phyloP scores from a whole-genome alignment of 2,329 filamentous ascomycete species.

The Didymella sp. region DNA sequence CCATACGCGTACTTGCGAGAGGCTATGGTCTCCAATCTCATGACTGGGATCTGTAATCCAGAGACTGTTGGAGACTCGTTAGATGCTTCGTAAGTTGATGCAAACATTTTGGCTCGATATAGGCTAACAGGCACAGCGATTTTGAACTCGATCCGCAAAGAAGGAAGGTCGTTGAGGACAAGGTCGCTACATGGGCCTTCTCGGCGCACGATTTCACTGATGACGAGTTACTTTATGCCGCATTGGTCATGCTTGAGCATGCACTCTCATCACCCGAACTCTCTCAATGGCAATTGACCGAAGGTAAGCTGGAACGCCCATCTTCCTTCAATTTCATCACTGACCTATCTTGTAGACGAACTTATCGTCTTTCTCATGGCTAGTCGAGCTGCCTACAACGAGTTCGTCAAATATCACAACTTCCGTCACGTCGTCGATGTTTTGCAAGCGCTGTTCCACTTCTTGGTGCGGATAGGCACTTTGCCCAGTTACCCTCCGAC shows the following conservation, averaged over 20 bases:
- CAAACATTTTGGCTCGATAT: neutral
- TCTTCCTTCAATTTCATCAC: neutral
- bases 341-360: conserved; percentile 64
- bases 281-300: conserved; percentile 78
- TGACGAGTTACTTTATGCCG: conserved; percentile 85
- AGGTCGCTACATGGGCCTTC: conserved; percentile 83
- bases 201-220: conserved; percentile 88
- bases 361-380: conserved; percentile 85
- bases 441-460: conserved; percentile 89
- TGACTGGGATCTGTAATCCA: conserved; percentile 84
- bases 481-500: conserved; percentile 69
- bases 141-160: conserved; percentile 72
- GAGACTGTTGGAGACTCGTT: conserved; percentile 67
- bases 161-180: conserved; percentile 68
- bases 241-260: conserved; percentile 89
- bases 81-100: conserved; percentile 63
- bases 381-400: conserved; percentile 93
- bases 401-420: conserved; percentile 96
- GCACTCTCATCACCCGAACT: conserved; percentile 82
- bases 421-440: conserved; percentile 98
- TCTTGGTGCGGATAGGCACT: conserved; percentile 80
- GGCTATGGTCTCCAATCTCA: conserved; percentile 89
- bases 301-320: conserved; percentile 64
- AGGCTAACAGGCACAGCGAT: conserved; percentile 55
- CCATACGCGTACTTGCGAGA: conserved; percentile 90